A percentile compares a stretch with the other conserved stretches of the same genome.
These are phyloP conservation scores for Sarocladium strictum DNA, from an alignment of 2,329 filamentous ascomycete genomes.

Conservation along the genomic window DNA sequence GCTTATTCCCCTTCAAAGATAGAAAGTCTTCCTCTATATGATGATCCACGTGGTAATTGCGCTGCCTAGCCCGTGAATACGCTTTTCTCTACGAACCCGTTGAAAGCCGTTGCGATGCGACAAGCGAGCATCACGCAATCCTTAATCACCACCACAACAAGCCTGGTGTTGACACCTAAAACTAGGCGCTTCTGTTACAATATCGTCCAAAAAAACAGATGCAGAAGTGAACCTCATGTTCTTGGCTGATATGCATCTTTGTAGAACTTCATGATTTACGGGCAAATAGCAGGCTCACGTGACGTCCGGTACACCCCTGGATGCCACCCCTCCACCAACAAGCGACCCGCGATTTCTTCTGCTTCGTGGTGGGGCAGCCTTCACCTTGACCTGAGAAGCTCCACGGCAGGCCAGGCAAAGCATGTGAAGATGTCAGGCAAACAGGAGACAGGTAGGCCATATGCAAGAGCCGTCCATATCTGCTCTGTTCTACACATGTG, in stretches of 20 bases:
- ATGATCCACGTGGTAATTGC: not conserved
- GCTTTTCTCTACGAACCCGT: not conserved
- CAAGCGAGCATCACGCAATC: not conserved
- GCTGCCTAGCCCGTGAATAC: not conserved
- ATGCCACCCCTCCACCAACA: not conserved
- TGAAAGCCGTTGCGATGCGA: not conserved
- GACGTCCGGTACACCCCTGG: not conserved
- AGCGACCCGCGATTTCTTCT: constrained; percentile 5
- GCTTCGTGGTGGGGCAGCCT: constrained; percentile 6
- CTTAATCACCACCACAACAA: not conserved
- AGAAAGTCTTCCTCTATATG: not conserved
- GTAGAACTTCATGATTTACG: not conserved
- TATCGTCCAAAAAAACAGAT: no score
- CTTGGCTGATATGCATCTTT: no score
- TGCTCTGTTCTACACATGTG: no score
- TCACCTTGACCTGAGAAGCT: not conserved
- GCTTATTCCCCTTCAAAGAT: not conserved
- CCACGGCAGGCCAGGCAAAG: constrained; percentile 16
- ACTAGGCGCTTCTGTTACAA: no score
- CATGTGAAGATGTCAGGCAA: constrained; percentile 22
- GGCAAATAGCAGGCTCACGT: not conserved
- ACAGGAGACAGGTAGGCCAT: constrained; percentile 25
- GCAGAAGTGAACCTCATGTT: no score
- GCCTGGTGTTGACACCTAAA: no score
- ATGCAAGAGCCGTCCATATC: no score